Base-by-base conservation (phyloP, 345 rosid genomes). In the Sapria himalayana region DNA sequence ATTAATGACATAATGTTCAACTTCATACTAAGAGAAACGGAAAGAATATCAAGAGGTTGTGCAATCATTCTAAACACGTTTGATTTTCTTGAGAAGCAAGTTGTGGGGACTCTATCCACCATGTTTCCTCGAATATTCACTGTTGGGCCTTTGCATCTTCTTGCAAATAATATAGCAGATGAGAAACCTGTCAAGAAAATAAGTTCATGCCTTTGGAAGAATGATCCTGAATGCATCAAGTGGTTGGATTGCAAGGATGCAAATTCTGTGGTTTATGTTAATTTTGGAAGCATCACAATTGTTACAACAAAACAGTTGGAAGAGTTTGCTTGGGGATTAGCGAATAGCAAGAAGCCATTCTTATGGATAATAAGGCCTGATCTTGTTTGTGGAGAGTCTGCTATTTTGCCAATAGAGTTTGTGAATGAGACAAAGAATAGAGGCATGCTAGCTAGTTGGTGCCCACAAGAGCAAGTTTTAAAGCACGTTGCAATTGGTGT, bases 281-380 rank as follows among this genome's bases (percentile, higher is more conserved):
- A 72, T 42, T 76, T 76, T 10, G 85, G 85, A 5, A 72, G 80
- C 63, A 64, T 76, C 49, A 52, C 85, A 0, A 69, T 72, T 3
- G 47, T 76, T 64, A 57, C 51, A 0, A 15, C 52, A 0, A 29
- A 56, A 23, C 80, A 76, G 24, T 31, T 70, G 11, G 22, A n/a
- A 9, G 85, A 76, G 60, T 62, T 72, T 7, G 74, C 85, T 5
- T 72, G 77, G 85, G 85, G 80, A 12, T 60, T 76, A 11, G 85
- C 80, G 0, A 69, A 58, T 11, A 72, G 74, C 39, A 58, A 52
- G 8, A 62, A 66, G 12, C 36, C 58, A 0, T 76, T 76, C 49
- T 22, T 76, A 32, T 76, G 85, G 85, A 57, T 70, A 20, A 62
- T 69, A 5, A 41, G 85, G 40, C 80, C 80, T 0, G 73, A 76